Percentiles rank a stretch among this genome's conserved stretches.
phyloP scores from a whole-genome alignment of 106 monocot species.

The Phalaenopsis aphrodite region DNA sequence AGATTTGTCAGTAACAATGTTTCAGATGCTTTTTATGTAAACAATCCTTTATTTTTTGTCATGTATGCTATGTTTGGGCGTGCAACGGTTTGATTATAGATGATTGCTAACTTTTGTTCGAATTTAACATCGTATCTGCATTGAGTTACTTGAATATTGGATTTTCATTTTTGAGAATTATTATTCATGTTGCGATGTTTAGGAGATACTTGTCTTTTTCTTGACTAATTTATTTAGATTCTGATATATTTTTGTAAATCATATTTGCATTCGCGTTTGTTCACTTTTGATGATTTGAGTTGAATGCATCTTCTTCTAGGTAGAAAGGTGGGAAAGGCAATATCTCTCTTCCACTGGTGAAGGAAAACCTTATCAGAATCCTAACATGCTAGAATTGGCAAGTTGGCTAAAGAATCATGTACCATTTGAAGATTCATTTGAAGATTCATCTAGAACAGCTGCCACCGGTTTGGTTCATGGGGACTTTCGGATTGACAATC shows the following conservation, averaged over 20 bases:
- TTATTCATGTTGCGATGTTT: not conserved
- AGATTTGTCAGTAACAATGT: too few relatives aligned
- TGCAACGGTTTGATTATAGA: not conserved
- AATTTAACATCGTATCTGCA: not conserved
- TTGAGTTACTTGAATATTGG: not conserved
- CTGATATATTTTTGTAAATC: not conserved
- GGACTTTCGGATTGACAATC: constrained; percentile 89
- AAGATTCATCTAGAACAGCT: constrained; percentile 53
- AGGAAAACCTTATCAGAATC: constrained; percentile 60
- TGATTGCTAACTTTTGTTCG: not conserved
- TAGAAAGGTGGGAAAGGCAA: constrained; percentile 84
- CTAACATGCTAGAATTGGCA: constrained; percentile 78
- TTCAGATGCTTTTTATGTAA: too few relatives aligned
- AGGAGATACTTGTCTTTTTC: not conserved
- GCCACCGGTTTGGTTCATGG: constrained; percentile 94
- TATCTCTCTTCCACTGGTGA: constrained; percentile 91
- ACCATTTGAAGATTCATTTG: constrained; percentile 72
- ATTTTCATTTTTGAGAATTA: constrained; percentile 2
- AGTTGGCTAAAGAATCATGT: constrained; percentile 76
- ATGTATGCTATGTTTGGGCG: not conserved
- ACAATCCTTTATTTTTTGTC: too few relatives aligned
- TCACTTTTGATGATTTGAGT: not conserved
- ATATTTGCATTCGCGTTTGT: not conserved
- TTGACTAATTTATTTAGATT: not conserved
- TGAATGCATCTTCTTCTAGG: constrained; percentile 12